phyloP scores from a whole-genome alignment of 192 early-diverging fungal species.

The Phlyctochytrium bullatum region DNA sequence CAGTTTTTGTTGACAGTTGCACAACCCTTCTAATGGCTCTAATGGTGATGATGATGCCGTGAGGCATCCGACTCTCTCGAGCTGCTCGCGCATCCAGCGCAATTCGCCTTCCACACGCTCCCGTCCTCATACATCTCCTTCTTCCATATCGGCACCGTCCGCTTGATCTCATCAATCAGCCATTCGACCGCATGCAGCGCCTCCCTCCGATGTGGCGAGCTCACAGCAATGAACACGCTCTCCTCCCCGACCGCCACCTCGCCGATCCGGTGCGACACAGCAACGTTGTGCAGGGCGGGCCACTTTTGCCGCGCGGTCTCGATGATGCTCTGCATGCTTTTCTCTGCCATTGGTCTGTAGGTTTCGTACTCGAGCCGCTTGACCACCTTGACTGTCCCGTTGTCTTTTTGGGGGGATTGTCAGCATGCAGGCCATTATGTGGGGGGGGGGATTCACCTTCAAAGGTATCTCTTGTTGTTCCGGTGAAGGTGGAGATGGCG shows the following conservation, averaged over 20 bases:
- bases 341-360: conserved; percentile 83
- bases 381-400: conserved; percentile 60
- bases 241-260: conserved; percentile 75
- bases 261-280: conserved; percentile 78
- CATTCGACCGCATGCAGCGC: conserved; percentile 73
- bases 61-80: neutral
- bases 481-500: conserved; percentile 85
- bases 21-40: no score
- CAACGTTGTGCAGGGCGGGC: conserved; percentile 61
- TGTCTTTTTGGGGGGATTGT: conserved; percentile 10
- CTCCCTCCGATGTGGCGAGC: conserved; percentile 75
- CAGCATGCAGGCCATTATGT: conserved; percentile 1
- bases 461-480: conserved; percentile 84
- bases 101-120: conserved; percentile 68
- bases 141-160: conserved; percentile 88
- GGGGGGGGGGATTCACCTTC: conserved; percentile 52
- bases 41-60: neutral
- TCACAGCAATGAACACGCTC: conserved; percentile 79
- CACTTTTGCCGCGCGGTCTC: conserved; percentile 62
- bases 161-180: conserved; percentile 90
- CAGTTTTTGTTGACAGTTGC: no score
- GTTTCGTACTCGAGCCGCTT: conserved; percentile 78
- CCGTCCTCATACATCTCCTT: conserved; percentile 86
- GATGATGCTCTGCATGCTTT: conserved; percentile 64
- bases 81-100: conserved; percentile 3